A percentile compares a stretch with the other conserved stretches of the same genome.
These are phyloP conservation scores for Aegilops bicornis DNA, from an alignment of 176 grass and related monocot species.

Conservation along the genomic window DNA sequence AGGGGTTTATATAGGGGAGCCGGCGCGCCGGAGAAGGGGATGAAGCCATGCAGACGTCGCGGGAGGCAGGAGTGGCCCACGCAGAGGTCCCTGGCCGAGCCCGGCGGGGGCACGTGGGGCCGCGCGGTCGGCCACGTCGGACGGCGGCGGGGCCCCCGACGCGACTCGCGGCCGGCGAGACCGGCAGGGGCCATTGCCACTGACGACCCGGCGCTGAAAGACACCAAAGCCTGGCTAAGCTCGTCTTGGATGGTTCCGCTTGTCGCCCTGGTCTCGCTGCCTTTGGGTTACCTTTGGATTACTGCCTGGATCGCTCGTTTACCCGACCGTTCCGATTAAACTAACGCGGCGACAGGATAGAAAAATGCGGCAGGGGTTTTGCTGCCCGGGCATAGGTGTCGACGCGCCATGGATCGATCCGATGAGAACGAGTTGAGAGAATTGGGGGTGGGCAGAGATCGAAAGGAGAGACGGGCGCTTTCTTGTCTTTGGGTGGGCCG, in stretches of 20 bases:
- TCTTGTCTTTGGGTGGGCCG: neutral
- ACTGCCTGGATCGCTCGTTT: neutral
- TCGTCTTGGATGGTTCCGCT: conserved; percentile 2
- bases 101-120: conserved; percentile 51
- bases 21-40: neutral
- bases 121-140: conserved; percentile 50
- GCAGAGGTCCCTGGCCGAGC: conserved; percentile 32
- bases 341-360: conserved; percentile 21
- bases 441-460: neutral
- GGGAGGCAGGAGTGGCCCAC: conserved; percentile 58
- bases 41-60: conserved; percentile 55
- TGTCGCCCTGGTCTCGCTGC: neutral
- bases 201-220: conserved; percentile 18
- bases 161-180: conserved; percentile 30
- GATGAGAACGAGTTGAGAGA: neutral
- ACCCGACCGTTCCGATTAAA: conserved; percentile 28
- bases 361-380: conserved; percentile 2
- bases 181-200: conserved; percentile 31
- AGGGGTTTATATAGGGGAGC: conserved; percentile 43
- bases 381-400: conserved; percentile 27
- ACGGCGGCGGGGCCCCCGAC: conserved; percentile 19
- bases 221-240: too few relatives aligned
- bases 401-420: conserved; percentile 1
- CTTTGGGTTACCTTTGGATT: neutral
- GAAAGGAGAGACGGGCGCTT: neutral